Conservation (phyloP, 2,329 filamentous ascomycete genomes). For the Xylaria sp. region DNA sequence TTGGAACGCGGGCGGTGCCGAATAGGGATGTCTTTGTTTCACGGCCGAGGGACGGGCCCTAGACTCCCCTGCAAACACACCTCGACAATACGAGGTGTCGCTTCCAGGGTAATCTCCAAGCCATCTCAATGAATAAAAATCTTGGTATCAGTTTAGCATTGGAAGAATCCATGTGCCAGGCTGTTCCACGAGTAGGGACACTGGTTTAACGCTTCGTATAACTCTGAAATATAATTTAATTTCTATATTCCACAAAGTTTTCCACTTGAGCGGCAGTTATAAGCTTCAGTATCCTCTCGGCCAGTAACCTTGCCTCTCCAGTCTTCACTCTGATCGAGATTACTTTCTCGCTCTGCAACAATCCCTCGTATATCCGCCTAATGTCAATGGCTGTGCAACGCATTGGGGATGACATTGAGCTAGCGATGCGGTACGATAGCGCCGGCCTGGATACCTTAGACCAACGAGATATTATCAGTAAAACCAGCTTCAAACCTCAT, state of each 20-base stretch:
- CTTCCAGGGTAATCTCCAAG: background rate
- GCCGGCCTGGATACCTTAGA: background rate
- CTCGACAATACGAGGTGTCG: background rate
- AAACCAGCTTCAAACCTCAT: background rate
- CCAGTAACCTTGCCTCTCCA: background rate
- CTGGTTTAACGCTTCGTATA: background rate
- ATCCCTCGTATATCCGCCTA: background rate
- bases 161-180: background rate
- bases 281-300: too few species aligned
- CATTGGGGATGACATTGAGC: background rate
- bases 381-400: background rate
- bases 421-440: background rate
- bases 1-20: background rate
- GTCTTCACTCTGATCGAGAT: too few species aligned
- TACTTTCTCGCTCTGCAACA: background rate
- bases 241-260: background rate
- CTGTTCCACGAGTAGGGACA: background rate
- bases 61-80: background rate
- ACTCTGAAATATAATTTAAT: background rate
- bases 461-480: background rate
- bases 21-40: constrained; percentile 11
- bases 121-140: background rate
- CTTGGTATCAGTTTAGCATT: background rate
- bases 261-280: background rate
- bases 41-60: constrained; percentile 1